These are phyloP conservation scores for Rhizophora apiculata DNA, from an alignment of 345 rosid genomes.

Conservation along the genomic window DNA sequence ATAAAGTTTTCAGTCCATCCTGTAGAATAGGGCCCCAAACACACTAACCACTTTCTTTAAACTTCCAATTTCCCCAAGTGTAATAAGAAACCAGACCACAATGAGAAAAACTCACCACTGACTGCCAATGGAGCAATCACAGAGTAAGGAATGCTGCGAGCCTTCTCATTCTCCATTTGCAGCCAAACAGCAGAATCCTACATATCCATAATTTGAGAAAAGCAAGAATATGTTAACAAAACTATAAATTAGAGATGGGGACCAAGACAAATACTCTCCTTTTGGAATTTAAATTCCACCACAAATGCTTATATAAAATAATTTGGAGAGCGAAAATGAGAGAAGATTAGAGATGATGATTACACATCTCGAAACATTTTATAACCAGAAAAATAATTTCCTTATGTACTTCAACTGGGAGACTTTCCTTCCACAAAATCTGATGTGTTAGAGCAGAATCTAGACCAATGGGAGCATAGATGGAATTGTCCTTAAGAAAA, in stretches of 20 bases:
- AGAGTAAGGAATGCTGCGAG: constrained; percentile 60
- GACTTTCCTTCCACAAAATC: neutral
- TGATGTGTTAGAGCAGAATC: neutral
- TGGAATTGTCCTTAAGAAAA: neutral
- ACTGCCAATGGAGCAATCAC: constrained; percentile 70
- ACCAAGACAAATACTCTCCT: neutral
- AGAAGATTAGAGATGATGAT: too few relatives aligned
- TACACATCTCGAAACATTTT: neutral
- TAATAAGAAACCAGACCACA: neutral
- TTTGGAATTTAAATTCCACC: neutral
- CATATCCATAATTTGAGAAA: neutral
- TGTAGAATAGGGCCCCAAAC: neutral
- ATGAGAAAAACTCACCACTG: constrained; percentile 53
- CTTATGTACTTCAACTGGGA: neutral
- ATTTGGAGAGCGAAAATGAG: too few relatives aligned
- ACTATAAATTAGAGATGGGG: neutral
- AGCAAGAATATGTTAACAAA: neutral
- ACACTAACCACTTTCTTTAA: neutral
- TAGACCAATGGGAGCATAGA: neutral
- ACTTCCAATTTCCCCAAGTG: neutral
- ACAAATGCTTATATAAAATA: neutral
- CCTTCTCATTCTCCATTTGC: constrained; percentile 65
- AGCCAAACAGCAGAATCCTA: constrained; percentile 50
- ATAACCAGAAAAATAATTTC: constrained; percentile 4
- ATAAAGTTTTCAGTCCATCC: neutral